Conservation (phyloP, 176 grass and related monocot species). For the Leersia perrieri region DNA sequence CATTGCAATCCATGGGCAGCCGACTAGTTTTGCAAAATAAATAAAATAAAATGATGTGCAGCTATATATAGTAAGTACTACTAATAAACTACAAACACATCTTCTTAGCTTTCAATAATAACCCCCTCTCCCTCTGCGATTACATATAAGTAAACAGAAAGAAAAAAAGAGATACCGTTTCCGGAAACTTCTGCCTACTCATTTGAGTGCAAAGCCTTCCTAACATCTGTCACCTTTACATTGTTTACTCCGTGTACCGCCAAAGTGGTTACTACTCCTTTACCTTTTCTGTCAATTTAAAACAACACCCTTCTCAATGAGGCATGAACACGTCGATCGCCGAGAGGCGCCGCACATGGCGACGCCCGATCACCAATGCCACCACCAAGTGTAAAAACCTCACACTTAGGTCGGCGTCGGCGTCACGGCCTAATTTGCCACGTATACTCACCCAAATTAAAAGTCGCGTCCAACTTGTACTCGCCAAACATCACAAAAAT, state of each 20-base stretch:
- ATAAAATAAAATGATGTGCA: no score
- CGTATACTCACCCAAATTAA: not conserved
- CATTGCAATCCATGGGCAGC: no score
- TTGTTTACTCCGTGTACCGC: not conserved
- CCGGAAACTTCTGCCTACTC: not conserved
- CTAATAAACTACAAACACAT: no score
- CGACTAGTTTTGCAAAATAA: no score
- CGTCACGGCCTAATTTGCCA: no score
- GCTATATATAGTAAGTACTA: no score
- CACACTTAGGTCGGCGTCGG: no score
- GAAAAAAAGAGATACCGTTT: not conserved
- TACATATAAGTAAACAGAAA: no score
- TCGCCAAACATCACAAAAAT: not conserved
- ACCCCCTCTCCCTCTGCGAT: no score
- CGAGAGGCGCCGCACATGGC: not conserved
- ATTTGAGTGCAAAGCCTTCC: not conserved
- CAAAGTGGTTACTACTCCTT: not conserved
- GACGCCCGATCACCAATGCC: not conserved
- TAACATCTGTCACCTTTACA: not conserved
- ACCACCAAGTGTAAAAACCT: not conserved
- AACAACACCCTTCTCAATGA: not conserved
- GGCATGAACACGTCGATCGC: not conserved
- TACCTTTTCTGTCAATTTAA: not conserved
- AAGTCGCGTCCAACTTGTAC: conserved; percentile 24
- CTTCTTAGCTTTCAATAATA: no score